Evolutionary conservation across 208 protist species (phyloP), one percentile per base, ranked within the genome.

Genomic region (Leishmania aethiopica): DNA sequence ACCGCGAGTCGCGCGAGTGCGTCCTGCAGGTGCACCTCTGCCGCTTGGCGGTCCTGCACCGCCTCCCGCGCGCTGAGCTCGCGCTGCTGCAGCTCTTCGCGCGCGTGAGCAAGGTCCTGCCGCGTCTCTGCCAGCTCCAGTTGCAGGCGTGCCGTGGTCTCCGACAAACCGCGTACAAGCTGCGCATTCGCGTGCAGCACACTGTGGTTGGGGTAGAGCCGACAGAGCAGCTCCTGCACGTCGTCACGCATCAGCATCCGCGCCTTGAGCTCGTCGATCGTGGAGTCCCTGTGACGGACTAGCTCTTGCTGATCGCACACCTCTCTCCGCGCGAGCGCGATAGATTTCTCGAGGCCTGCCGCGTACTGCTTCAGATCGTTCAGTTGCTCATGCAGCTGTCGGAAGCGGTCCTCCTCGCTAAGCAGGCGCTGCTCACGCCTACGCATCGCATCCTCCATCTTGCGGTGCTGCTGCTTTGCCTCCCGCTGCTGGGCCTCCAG

Each of bases 201-300:
- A 76, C 79, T 86, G 78, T 95, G 79, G 79, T 77, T 86, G 22
- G 92, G 92, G 82, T 91, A 96, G 40, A 96, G 86, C 8, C 82
- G 62, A 45, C 81, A 81, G 28, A 96, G 83, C n/a, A 92, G 75
- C 19, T 81, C 86, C 79, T 93, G 89, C 74, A 90, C 90, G 64
- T 83, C 78, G 15, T 89, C 82, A 32, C 82, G 81, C 62, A 84
- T 82, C 2, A 96, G 82, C 19, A 92, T 60, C n/a, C 83, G 79
- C 45, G 71, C 59, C 75, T 88, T 84, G 19, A 88, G 57, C 75
- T 86, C 77, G 19, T 82, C 84, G 1, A 89, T 77, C 37, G 17
- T 53, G 19, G 22, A 73, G 28, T 83, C 79, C 28, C 32, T 47
- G 5, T 84, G 28, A 25, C 76, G 69, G 3, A 74, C 60, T 0